Evolutionary conservation across 2,329 filamentous ascomycete genomes (phyloP).

Genomic region (Trichoderma sp.): DNA sequence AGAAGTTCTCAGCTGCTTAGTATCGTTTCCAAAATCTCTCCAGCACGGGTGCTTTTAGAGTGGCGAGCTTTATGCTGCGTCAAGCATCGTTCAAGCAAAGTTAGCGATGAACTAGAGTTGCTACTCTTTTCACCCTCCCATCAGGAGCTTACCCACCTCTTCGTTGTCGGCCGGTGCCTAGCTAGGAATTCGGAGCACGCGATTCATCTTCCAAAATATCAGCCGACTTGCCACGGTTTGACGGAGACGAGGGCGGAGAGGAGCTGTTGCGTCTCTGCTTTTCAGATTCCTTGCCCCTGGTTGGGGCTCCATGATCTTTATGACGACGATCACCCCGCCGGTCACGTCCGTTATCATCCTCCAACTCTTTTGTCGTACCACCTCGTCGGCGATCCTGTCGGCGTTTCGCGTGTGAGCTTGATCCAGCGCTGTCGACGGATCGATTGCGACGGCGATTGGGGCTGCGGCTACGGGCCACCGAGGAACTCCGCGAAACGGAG

Average conservation of each 20-base stretch:
- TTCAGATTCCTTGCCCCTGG: conserved; percentile 22
- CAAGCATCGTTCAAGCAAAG: conserved; percentile 17
- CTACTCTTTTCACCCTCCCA: not conserved
- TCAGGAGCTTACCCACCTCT: conserved; percentile 31
- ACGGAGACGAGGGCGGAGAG: conserved; percentile 53
- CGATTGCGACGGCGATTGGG: conserved; percentile 27
- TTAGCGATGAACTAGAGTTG: conserved; percentile 14
- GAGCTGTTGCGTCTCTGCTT: conserved; percentile 52
- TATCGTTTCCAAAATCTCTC: not conserved
- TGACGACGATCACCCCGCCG: conserved; percentile 16
- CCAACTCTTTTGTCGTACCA: not conserved
- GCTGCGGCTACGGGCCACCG: conserved; percentile 36
- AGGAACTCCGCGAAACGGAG: conserved; percentile 44
- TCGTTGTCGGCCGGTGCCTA: conserved; percentile 24
- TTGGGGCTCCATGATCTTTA: not conserved
- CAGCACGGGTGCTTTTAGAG: not conserved
- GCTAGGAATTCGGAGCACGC: conserved; percentile 26
- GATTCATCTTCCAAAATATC: conserved; percentile 50
- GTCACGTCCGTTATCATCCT: not conserved
- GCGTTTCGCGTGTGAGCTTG: conserved; percentile 19
- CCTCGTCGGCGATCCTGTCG: conserved; percentile 4
- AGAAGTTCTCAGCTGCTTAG: conserved; percentile 31
- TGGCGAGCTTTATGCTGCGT: conserved; percentile 21
- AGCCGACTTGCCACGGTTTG: conserved; percentile 55
- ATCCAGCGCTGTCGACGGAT: conserved; percentile 3